phyloP scores from a whole-genome alignment of 2,329 filamentous ascomycete species.

The Elsinoe arachidis region DNA sequence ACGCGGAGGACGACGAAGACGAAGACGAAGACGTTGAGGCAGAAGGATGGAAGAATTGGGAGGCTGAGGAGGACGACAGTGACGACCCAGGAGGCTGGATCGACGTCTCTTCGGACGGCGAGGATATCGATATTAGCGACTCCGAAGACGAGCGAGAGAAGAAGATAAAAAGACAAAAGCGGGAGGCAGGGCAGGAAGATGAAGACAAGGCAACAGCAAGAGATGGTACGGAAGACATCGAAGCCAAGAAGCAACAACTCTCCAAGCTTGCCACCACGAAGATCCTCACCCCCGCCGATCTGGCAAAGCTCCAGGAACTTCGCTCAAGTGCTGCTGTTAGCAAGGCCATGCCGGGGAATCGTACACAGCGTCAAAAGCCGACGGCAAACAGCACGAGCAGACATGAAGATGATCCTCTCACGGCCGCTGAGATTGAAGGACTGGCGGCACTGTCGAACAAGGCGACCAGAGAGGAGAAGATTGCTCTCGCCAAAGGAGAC shows the following conservation, averaged over 20 bases:
- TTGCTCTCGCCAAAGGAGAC: slow-evolving; percentile 73
- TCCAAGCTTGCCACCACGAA: slow-evolving; percentile 82
- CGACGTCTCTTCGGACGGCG: slow-evolving; percentile 72
- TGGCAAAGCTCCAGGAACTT: slow-evolving; percentile 89
- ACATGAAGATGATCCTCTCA: slow-evolving; percentile 80
- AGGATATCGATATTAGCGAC: slow-evolving; percentile 63
- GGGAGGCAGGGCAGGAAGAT: slow-evolving; percentile 36
- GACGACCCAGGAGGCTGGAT: slow-evolving; percentile 87
- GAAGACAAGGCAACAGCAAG: slow-evolving; percentile 8
- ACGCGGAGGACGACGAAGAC: slow-evolving; percentile 52
- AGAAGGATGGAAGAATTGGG: slow-evolving; percentile 49
- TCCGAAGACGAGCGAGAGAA: slow-evolving; percentile 61
- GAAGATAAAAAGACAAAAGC: slow-evolving; percentile 53
- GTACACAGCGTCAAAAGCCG: slow-evolving; percentile 32
- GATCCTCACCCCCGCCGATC: slow-evolving; percentile 89
- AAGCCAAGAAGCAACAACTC: slow-evolving; percentile 32
- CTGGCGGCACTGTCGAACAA: slow-evolving; percentile 70
- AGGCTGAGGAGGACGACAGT: slow-evolving; percentile 52
- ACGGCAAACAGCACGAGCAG: slow-evolving; percentile 37
- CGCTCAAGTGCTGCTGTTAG: slow-evolving; percentile 64
- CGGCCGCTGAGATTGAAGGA: slow-evolving; percentile 84
- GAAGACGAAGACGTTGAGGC: slow-evolving; percentile 52
- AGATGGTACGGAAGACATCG: slow-evolving; percentile 21
- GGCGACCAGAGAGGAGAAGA: slow-evolving; percentile 78
- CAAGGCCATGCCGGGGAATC: slow-evolving; percentile 44